A percentile compares a stretch with the other conserved stretches of the same genome.
phyloP scores from a whole-genome alignment of 139 green algal species.

The Dunaliella sp. region DNA sequence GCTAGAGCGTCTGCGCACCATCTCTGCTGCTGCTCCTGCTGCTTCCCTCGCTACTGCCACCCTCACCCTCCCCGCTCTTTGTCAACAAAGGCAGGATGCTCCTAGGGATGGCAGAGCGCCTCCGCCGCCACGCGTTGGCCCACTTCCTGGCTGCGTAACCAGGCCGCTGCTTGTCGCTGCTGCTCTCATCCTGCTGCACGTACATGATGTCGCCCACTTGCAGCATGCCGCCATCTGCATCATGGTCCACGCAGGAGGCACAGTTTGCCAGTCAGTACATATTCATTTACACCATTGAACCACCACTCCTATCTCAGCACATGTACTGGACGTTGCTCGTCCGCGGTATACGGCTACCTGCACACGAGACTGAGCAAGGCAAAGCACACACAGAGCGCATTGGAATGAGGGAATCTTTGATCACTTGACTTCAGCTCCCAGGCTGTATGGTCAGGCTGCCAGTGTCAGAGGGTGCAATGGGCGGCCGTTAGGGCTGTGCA shows the following conservation, averaged over 20 bases:
- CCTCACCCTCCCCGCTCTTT: not conserved
- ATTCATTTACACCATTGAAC: not conserved
- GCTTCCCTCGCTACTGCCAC: not conserved
- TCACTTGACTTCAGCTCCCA: no score
- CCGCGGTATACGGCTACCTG: no score
- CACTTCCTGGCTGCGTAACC: not conserved
- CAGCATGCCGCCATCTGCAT: not conserved
- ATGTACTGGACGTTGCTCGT: no score
- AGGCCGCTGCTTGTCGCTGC: not conserved
- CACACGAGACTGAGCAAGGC: not conserved
- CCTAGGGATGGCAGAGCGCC: not conserved
- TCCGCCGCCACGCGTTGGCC: not conserved
- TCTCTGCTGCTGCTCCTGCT: not conserved
- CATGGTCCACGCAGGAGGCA: not conserved
- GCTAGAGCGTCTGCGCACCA: no score
- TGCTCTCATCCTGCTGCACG: conserved; percentile 2
- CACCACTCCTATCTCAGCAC: not conserved
- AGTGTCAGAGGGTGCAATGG: not conserved
- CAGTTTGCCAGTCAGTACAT: not conserved
- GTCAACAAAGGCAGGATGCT: not conserved
- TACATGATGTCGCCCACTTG: conserved; percentile 6
- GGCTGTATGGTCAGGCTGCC: no score
- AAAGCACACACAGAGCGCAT: not conserved
- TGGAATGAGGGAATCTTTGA: not conserved
- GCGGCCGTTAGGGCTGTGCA: not conserved